Evolutionary conservation across 169 alveolate genomes (phyloP).

Genomic region (Theileria orientalis): DNA sequence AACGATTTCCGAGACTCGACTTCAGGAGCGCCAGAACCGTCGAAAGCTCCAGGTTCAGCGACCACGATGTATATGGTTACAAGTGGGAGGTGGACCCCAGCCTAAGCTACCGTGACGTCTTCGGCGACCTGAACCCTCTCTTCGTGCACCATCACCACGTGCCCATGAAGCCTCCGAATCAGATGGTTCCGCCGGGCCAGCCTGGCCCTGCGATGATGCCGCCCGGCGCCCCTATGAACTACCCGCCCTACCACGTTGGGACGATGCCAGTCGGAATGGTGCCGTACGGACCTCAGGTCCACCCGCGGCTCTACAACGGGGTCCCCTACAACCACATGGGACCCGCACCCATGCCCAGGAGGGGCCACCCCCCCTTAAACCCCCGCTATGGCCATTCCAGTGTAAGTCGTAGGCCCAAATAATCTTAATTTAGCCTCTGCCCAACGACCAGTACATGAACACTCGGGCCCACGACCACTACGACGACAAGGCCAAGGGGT

Average conservation of each 20-base stretch:
- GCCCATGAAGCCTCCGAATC: constrained; percentile 49
- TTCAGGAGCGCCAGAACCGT: constrained; percentile 14
- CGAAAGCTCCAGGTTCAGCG: constrained; percentile 9
- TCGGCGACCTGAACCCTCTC: constrained; percentile 38
- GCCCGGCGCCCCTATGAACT: constrained; percentile 29
- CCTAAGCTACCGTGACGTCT: constrained; percentile 46
- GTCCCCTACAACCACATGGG: constrained; percentile 15
- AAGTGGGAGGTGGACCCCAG: constrained; percentile 40
- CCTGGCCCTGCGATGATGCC: constrained; percentile 39
- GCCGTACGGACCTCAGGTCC: constrained; percentile 49
- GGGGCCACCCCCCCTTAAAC: constrained; percentile 6
- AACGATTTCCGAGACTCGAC: constrained; percentile 44
- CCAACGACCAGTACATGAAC: constrained; percentile 1
- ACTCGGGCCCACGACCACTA: not conserved
- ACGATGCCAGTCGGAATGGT: constrained; percentile 49
- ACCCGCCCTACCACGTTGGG: constrained; percentile 53
- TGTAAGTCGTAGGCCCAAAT: not conserved
- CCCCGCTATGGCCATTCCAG: not conserved
- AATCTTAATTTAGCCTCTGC: not conserved
- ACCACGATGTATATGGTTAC: not conserved
- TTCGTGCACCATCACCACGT: constrained; percentile 1
- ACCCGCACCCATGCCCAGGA: too few relatives aligned
- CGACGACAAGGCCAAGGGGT: not conserved
- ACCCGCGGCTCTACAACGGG: constrained; percentile 42
- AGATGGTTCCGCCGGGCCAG: constrained; percentile 31